A percentile compares a stretch with the other conserved stretches of the same genome.
phyloP scores from a whole-genome alignment of 495 filamentous ascomycete species.

The Opeltia flavorubescens region DNA sequence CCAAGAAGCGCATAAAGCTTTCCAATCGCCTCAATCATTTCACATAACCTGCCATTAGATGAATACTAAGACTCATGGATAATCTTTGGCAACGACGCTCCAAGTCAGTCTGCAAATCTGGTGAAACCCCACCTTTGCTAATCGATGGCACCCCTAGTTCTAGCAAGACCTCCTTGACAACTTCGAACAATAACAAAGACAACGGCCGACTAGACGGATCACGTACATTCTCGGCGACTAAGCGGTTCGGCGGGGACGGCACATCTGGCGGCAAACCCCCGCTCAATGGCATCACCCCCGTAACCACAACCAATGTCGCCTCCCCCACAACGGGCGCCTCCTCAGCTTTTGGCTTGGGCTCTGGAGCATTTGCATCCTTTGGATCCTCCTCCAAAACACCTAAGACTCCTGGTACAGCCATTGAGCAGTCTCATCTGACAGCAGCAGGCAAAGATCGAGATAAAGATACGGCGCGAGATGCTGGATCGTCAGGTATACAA shows the following conservation, averaged over 20 bases:
- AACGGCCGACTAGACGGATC: slow-evolving; percentile 47
- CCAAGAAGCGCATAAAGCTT: background rate
- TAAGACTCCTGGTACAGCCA: slow-evolving; percentile 70
- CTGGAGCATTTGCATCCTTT: slow-evolving; percentile 93
- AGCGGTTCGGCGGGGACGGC: slow-evolving; percentile 63
- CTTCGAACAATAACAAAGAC: slow-evolving; percentile 46
- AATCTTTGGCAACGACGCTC: slow-evolving; percentile 22
- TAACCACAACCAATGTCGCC: slow-evolving; percentile 51
- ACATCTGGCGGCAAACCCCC: slow-evolving; percentile 69
- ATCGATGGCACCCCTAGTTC: slow-evolving; percentile 32
- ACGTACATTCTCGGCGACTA: slow-evolving; percentile 47
- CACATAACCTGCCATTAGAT: background rate
- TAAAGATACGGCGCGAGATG: slow-evolving; percentile 37
- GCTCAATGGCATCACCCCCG: slow-evolving; percentile 65
- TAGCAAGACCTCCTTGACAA: slow-evolving; percentile 83
- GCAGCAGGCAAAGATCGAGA: slow-evolving; percentile 56
- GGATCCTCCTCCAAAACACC: slow-evolving; percentile 71
- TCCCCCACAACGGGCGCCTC: slow-evolving; percentile 82
- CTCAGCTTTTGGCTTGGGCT: slow-evolving; percentile 84
- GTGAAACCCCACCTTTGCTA: background rate
- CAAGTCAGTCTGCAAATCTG: slow-evolving; percentile 13
- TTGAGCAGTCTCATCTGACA: slow-evolving; percentile 47
- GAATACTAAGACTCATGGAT: slow-evolving; percentile 10
- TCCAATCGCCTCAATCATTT: background rate
- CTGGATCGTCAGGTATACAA: slow-evolving; percentile 30